phyloP scores from a whole-genome alignment of 2,329 filamentous ascomycete genomes.

The Diaporthe capsici region DNA sequence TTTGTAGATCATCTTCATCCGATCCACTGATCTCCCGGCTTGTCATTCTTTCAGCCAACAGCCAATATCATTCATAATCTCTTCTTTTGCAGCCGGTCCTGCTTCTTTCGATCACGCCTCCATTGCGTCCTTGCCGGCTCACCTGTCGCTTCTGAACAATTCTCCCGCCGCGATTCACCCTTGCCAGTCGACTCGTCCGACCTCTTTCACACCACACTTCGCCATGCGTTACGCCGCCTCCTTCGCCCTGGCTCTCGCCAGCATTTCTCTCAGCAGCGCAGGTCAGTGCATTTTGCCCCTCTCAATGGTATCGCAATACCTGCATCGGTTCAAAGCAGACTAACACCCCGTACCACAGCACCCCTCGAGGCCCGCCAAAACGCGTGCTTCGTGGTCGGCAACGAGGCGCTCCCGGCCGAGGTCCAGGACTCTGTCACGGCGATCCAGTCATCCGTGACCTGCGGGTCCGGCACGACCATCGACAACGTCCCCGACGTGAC shows the following conservation, averaged over 20 bases:
- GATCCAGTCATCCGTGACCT: conserved; percentile 63
- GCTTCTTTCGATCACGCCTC: background rate
- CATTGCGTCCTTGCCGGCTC: conserved; percentile 7
- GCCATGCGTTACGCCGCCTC: conserved; percentile 34
- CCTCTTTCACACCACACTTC: background rate
- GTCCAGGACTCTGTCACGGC: conserved; percentile 57
- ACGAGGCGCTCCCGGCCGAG: conserved; percentile 64
- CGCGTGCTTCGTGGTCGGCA: conserved; percentile 70
- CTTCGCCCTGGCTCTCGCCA: conserved; percentile 34
- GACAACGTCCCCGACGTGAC: conserved; percentile 69
- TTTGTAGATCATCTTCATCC: conserved; percentile 18
- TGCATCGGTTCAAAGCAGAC: background rate
- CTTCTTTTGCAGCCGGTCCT: conserved; percentile 9
- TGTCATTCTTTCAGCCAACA: conserved; percentile 23
- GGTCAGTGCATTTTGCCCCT: background rate
- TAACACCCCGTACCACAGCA: conserved; percentile 6
- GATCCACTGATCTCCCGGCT: conserved; percentile 28
- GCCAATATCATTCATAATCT: conserved; percentile 11
- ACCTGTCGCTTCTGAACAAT: conserved; percentile 14
- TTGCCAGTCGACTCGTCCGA: no score
- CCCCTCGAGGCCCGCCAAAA: conserved; percentile 48
- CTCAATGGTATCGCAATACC: background rate
- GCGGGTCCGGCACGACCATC: conserved; percentile 63
- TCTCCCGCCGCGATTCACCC: background rate
- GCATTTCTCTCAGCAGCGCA: conserved; percentile 17